A percentile compares a stretch with the other conserved stretches of the same genome.
Evolutionary conservation across 2,329 filamentous ascomycete species (phyloP).

Genomic region (Zalaria sp.): DNA sequence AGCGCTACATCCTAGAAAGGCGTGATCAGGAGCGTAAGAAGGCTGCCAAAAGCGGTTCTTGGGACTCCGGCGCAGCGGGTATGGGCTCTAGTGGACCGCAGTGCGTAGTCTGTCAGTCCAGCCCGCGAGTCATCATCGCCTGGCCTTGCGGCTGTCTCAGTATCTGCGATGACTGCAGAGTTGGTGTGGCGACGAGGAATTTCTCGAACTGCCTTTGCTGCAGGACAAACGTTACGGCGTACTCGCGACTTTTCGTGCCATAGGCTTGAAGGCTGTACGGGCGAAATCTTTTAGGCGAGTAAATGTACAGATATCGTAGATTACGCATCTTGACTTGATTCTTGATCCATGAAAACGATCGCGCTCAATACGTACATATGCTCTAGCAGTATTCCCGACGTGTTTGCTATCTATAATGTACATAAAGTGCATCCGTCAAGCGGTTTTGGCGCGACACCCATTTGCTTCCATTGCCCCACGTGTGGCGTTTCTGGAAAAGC

Average conservation of each 20-base stretch:
- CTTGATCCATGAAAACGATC: too few species aligned
- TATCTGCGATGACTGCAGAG: constrained; percentile 86
- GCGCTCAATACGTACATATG: too few species aligned
- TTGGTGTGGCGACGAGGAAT: constrained; percentile 91
- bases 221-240: constrained; percentile 73
- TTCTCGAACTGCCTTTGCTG: constrained; percentile 96
- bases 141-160: constrained; percentile 95
- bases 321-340: too few species aligned
- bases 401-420: too few species aligned
- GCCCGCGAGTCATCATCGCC: constrained; percentile 76
- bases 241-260: constrained; percentile 83
- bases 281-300: too few species aligned
- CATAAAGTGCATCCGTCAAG: too few species aligned
- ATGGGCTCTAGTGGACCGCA: constrained; percentile 64
- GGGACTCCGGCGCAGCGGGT: constrained; percentile 58
- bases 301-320: too few species aligned
- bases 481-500: too few species aligned
- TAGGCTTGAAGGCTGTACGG: constrained; percentile 14
- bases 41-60: constrained; percentile 26
- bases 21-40: constrained; percentile 32
- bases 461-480: too few species aligned
- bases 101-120: constrained; percentile 85
- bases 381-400: too few species aligned
- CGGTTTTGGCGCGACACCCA: too few species aligned
- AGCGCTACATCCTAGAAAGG: constrained; percentile 43